Percentiles rank a stretch among this genome's conserved stretches.
Evolutionary conservation across 2,329 filamentous ascomycete species (phyloP).

Genomic region (Penicillium sclerotigenum): DNA sequence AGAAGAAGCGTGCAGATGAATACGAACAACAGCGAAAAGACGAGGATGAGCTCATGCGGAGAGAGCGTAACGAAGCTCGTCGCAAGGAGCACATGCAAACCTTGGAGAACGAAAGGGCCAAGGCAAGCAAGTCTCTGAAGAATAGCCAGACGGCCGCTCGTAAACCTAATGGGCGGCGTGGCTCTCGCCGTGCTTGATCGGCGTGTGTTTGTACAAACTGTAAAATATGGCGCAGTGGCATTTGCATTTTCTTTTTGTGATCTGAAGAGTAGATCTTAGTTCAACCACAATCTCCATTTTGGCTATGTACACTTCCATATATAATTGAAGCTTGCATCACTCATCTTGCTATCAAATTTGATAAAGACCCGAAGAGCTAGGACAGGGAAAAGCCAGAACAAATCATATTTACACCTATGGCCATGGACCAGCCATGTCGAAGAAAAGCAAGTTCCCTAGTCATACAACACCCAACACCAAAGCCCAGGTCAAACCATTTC

Average conservation of each 20-base stretch:
- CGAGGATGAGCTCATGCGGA: conserved; percentile 31
- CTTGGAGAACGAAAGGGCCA: conserved; percentile 25
- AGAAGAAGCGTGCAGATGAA: conserved; percentile 30
- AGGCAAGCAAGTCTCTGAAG: conserved; percentile 18
- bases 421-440: background rate
- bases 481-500: background rate
- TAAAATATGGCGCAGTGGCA: conserved; percentile 26
- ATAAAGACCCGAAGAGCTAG: background rate
- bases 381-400: background rate
- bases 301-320: background rate
- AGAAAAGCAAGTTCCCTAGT: conserved; percentile 5
- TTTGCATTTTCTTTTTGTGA: conserved; percentile 17
- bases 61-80: conserved; percentile 37
- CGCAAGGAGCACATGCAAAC: conserved; percentile 26
- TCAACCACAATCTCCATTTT: conserved; percentile 7
- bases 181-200: conserved; percentile 11
- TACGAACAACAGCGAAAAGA: conserved; percentile 31
- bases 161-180: background rate
- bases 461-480: background rate
- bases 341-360: background rate
- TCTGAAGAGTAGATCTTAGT: conserved; percentile 12
- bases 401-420: background rate
- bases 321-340: background rate
- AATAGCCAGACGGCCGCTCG: conserved; percentile 11
- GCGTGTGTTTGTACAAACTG: conserved; percentile 21